Evolutionary conservation across 257 asterid genomes (phyloP).

Genomic region (Thymus quinquecostatus): DNA sequence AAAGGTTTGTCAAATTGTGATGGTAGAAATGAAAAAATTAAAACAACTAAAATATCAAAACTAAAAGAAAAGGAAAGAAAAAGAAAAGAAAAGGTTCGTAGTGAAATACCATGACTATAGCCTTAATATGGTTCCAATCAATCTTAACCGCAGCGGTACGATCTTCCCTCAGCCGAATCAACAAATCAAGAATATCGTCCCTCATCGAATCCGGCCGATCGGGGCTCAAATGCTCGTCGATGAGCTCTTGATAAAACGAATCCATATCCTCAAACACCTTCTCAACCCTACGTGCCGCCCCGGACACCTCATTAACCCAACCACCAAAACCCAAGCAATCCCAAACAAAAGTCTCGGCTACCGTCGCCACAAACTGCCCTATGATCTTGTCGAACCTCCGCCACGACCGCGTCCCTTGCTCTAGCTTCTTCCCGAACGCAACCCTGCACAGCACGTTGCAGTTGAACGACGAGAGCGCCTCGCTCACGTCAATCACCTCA

Average conservation of each 20-base stretch:
- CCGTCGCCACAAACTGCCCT: not conserved
- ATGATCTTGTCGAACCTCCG: not conserved
- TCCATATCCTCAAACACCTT: not conserved
- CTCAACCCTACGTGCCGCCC: not conserved
- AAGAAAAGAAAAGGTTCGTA: not conserved
- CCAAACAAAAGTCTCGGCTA: not conserved
- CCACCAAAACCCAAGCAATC: not conserved
- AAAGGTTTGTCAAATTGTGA: too few relatives aligned
- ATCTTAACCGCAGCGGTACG: not conserved
- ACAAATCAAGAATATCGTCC: not conserved
- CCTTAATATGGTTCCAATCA: constrained; percentile 2
- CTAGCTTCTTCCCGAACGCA: not conserved
- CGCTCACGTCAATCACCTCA: not conserved
- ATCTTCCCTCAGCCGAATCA: not conserved
- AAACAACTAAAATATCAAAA: too few relatives aligned
- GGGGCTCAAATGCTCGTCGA: not conserved
- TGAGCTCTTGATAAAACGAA: not conserved
- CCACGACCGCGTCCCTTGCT: not conserved
- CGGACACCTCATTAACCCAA: not conserved
- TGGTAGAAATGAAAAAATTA: too few relatives aligned
- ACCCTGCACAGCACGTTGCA: not conserved
- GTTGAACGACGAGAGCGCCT: not conserved
- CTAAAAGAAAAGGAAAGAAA: not conserved
- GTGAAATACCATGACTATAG: not conserved
- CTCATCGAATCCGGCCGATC: not conserved